Percentiles rank a stretch among this genome's conserved stretches.
Conservation (phyloP, 2,329 filamentous ascomycete genomes). For the Orbilia javanica region DNA sequence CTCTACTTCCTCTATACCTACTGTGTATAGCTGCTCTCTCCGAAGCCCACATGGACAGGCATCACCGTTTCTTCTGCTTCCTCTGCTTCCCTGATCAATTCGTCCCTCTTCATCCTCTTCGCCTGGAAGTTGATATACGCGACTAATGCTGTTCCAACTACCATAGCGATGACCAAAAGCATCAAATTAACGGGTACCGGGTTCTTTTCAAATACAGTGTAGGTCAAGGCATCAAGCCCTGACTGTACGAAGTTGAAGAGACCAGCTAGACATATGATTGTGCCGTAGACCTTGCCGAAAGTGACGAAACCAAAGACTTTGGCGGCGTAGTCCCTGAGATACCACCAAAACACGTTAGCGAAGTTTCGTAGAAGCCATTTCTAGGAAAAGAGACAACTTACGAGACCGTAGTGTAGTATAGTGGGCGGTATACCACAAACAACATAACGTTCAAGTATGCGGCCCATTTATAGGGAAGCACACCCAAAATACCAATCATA, state of each 20-base stretch:
- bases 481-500: constrained; percentile 79
- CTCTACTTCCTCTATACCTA: background rate
- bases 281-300: constrained; percentile 92
- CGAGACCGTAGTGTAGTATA: constrained; percentile 91
- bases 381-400: constrained; percentile 64
- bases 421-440: constrained; percentile 86
- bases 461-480: constrained; percentile 76
- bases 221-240: constrained; percentile 81
- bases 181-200: constrained; percentile 82
- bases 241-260: constrained; percentile 86
- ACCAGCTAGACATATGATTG: constrained; percentile 87
- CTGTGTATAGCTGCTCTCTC: constrained; percentile 42
- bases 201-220: constrained; percentile 77
- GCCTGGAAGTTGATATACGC: constrained; percentile 71
- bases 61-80: constrained; percentile 62
- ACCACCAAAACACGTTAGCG: constrained; percentile 35
- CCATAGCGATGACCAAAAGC: constrained; percentile 73
- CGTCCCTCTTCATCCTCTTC: constrained; percentile 65
- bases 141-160: constrained; percentile 76
- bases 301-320: constrained; percentile 94
- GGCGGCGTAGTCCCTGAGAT: constrained; percentile 78
- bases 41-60: constrained; percentile 24
- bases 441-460: constrained; percentile 82
- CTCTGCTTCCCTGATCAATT: constrained; percentile 67
- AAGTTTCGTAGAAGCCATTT: constrained; percentile 14